phyloP scores from a whole-genome alignment of 2,329 filamentous ascomycete genomes.

The Hymenoscyphus linearis region DNA sequence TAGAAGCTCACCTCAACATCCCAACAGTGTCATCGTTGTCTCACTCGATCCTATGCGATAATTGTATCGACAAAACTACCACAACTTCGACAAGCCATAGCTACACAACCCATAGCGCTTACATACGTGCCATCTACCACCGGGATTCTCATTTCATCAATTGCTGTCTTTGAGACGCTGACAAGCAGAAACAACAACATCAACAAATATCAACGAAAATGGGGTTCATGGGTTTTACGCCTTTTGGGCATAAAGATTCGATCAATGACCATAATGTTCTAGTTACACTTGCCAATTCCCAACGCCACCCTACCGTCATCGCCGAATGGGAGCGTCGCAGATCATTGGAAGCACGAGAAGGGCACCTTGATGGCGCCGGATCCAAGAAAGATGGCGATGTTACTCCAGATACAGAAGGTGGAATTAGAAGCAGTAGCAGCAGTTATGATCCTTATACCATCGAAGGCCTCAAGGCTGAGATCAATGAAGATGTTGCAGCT shows the following conservation, averaged over 20 bases:
- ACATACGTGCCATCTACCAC: not conserved
- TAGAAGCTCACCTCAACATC: not conserved
- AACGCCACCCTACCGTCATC: constrained; percentile 35
- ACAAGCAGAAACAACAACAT: not conserved
- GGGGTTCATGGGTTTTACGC: constrained; percentile 37
- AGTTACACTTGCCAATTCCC: constrained; percentile 42
- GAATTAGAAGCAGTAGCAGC: constrained; percentile 45
- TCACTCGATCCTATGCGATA: not conserved
- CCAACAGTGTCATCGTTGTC: not conserved
- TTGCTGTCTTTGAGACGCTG: not conserved
- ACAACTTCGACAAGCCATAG: not conserved
- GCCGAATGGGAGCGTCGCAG: constrained; percentile 32
- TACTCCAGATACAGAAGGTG: constrained; percentile 19
- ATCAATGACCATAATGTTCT: constrained; percentile 43
- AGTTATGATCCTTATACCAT: constrained; percentile 53
- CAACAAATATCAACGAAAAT: constrained; percentile 4
- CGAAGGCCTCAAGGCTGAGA: constrained; percentile 62
- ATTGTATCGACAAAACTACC: not conserved
- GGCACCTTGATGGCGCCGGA: not conserved
- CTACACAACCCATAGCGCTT: not conserved
- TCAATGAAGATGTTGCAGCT: constrained; percentile 45
- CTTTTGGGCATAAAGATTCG: constrained; percentile 46
- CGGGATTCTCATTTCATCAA: not conserved
- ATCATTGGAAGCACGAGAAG: constrained; percentile 17
- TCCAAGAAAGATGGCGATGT: constrained; percentile 2